Evolutionary conservation across 2,329 filamentous ascomycete genomes (phyloP).

Genomic region (Grosmannia huntii): DNA sequence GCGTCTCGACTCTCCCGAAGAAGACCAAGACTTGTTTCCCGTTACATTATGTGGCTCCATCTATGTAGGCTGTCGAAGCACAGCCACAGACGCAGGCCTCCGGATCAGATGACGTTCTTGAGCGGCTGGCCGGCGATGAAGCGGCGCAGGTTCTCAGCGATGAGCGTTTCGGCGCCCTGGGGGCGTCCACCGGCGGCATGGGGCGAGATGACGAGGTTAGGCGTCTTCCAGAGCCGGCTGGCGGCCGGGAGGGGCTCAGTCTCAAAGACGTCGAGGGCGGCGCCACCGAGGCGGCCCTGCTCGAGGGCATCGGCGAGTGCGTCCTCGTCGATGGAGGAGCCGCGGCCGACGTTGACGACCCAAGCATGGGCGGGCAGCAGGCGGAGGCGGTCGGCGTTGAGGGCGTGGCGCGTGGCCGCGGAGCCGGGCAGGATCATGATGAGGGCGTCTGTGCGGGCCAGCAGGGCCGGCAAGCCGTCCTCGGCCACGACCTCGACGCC

Average conservation of each 20-base stretch:
- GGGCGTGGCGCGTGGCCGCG: slow-evolving; percentile 24
- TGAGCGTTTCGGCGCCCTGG: slow-evolving; percentile 44
- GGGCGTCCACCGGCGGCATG: slow-evolving; percentile 43
- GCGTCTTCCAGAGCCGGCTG: slow-evolving; percentile 18
- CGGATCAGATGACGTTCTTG: slow-evolving; percentile 30
- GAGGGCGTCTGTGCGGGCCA: slow-evolving; percentile 31
- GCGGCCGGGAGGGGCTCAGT: slow-evolving; percentile 27
- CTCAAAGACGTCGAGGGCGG: slow-evolving; percentile 35
- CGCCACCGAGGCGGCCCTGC: slow-evolving; percentile 30
- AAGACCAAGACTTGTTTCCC: neutral
- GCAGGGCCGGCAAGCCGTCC: slow-evolving; percentile 23
- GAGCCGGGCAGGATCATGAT: slow-evolving; percentile 35
- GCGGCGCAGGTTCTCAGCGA: slow-evolving; percentile 46
- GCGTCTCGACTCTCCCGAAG: neutral
- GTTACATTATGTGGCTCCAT: neutral
- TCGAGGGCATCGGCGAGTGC: slow-evolving; percentile 33
- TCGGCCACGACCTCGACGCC: slow-evolving; percentile 30
- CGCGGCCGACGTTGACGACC: slow-evolving; percentile 35
- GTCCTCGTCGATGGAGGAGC: slow-evolving; percentile 35
- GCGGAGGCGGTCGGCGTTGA: slow-evolving; percentile 25
- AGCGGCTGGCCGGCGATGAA: slow-evolving; percentile 46
- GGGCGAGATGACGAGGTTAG: slow-evolving; percentile 14
- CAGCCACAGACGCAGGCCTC: neutral
- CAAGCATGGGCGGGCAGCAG: slow-evolving; percentile 26
- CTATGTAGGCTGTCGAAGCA: neutral